A percentile compares a stretch with the other conserved stretches of the same genome.
These are phyloP conservation scores for Xylariomycetidae sp. DNA, from an alignment of 2,329 filamentous ascomycete species.

Conservation along the genomic window DNA sequence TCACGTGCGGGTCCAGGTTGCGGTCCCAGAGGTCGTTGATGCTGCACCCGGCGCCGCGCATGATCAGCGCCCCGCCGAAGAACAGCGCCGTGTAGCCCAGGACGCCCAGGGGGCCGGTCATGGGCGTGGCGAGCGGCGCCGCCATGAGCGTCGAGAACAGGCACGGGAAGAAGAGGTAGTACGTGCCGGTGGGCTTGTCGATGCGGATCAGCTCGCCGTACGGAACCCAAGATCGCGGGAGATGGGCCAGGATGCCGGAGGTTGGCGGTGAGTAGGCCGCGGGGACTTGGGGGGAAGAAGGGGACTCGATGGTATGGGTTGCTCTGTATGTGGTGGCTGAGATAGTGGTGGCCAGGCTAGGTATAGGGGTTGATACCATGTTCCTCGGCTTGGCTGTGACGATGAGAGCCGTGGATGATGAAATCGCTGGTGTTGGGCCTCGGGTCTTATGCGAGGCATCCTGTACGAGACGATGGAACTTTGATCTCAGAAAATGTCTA, in stretches of 20 bases:
- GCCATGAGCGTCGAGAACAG: conserved; percentile 80
- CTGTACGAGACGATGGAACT: no score
- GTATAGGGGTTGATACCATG: no score
- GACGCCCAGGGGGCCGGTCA: conserved; percentile 56
- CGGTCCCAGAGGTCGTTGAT: conserved; percentile 92
- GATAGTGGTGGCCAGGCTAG: no score
- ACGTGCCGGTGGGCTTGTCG: conserved; percentile 76
- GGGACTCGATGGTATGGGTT: conserved; percentile 20
- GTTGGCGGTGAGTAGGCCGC: conserved; percentile 62
- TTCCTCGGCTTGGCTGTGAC: no score
- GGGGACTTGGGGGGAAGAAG: conserved; percentile 14
- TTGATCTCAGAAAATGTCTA: no score
- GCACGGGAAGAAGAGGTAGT: conserved; percentile 83
- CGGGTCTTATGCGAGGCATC: no score
- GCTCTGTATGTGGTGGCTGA: conserved; percentile 3
- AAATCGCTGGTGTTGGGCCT: no score
- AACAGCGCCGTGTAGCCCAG: conserved; percentile 65
- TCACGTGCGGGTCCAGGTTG: conserved; percentile 76
- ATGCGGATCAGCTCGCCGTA: conserved; percentile 79
- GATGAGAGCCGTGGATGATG: no score
- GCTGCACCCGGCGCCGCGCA: conserved; percentile 83
- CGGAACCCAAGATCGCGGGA: conserved; percentile 68
- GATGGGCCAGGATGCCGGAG: conserved; percentile 62
- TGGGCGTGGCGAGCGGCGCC: conserved; percentile 61
- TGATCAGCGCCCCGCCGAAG: conserved; percentile 71